phyloP scores from a whole-genome alignment of 108 stramenopile species.

The Pelagomonas calceolata region DNA sequence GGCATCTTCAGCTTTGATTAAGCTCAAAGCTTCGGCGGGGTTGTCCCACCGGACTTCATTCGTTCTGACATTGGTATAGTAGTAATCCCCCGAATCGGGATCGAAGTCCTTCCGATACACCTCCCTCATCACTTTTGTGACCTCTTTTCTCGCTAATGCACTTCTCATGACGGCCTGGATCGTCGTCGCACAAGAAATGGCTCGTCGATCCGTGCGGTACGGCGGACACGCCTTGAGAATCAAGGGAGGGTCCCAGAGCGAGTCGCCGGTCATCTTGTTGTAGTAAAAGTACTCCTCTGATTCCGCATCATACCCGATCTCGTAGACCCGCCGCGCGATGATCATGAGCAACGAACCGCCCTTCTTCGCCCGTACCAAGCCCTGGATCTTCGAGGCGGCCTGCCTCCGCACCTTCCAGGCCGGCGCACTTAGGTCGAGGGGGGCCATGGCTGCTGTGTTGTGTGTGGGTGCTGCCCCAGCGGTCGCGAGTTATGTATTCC shows the following conservation, averaged over 20 bases:
- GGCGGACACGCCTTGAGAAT: not conserved
- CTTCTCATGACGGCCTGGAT: constrained; percentile 4
- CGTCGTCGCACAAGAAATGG: not conserved
- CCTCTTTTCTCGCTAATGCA: not conserved
- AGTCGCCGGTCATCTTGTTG: constrained; percentile 12
- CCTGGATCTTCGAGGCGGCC: too few species aligned
- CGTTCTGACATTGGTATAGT: not conserved
- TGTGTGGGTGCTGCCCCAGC: too few species aligned
- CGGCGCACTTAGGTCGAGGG: too few species aligned
- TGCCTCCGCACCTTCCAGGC: too few species aligned
- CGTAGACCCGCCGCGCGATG: too few species aligned
- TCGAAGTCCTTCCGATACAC: constrained; percentile 10
- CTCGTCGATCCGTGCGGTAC: not conserved
- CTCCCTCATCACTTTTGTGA: not conserved
- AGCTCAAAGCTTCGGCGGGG: not conserved
- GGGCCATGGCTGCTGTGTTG: too few species aligned
- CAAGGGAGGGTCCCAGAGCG: constrained; percentile 6
- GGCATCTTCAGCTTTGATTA: not conserved
- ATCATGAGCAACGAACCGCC: too few species aligned
- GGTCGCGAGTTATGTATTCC: too few species aligned
- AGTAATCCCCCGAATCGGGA: constrained; percentile 8
- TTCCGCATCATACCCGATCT: constrained; percentile 7
- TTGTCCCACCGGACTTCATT: not conserved
- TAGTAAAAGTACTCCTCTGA: constrained; percentile 10
- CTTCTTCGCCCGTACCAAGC: too few species aligned